Conservation (phyloP, 371 early-diverging fungal genomes). For the Mucor ambiguus region DNA sequence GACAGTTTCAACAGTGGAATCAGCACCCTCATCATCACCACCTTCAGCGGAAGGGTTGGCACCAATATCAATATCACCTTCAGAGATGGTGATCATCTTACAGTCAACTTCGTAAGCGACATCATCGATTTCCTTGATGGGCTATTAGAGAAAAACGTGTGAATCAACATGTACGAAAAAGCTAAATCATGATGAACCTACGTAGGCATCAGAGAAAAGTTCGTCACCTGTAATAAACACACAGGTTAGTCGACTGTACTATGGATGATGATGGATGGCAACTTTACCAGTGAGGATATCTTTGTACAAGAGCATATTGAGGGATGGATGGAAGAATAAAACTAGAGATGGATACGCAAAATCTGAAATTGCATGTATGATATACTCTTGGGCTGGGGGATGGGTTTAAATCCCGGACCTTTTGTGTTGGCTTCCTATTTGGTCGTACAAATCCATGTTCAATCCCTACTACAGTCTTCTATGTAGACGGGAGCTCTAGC, state of each 20-base stretch:
- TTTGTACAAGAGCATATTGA: slow-evolving; percentile 53
- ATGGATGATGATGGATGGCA: slow-evolving; percentile 2
- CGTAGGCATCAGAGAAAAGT: slow-evolving; percentile 90
- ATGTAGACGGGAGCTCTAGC: too few relatives aligned
- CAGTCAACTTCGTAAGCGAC: slow-evolving; percentile 83
- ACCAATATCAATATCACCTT: slow-evolving; percentile 87
- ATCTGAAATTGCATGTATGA: background rate
- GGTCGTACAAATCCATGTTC: background rate
- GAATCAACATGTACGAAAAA: background rate
- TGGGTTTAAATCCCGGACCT: background rate
- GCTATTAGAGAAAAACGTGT: slow-evolving; percentile 26
- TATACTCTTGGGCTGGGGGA: background rate
- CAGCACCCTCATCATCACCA: slow-evolving; percentile 66
- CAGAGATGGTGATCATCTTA: slow-evolving; percentile 65
- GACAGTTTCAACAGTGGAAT: slow-evolving; percentile 62
- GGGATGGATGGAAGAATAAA: slow-evolving; percentile 41
- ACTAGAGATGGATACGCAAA: slow-evolving; percentile 13
- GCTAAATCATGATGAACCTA: slow-evolving; percentile 29
- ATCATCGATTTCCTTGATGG: slow-evolving; percentile 69
- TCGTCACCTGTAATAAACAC: slow-evolving; percentile 73
- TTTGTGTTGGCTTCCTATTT: background rate
- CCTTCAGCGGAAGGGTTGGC: slow-evolving; percentile 95
- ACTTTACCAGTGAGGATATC: slow-evolving; percentile 47
- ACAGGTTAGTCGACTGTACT: background rate
- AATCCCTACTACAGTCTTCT: background rate